Conservation (phyloP, 129 eudicot species). For the Silybum marianum region DNA sequence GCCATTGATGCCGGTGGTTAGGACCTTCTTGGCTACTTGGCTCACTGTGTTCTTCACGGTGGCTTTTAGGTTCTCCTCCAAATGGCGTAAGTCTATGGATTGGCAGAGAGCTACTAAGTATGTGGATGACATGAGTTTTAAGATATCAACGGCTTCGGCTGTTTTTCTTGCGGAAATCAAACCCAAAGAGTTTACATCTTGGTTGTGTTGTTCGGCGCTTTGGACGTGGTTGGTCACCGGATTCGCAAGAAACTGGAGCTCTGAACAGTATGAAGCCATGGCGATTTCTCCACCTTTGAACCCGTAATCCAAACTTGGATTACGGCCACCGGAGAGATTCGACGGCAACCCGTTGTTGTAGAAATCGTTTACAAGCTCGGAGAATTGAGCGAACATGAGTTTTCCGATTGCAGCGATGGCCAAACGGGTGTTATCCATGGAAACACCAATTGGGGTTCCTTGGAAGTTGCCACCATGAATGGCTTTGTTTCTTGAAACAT, state of each 20-base stretch:
- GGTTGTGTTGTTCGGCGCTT: conserved; percentile 67
- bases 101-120: conserved; percentile 57
- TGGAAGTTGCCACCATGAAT: conserved; percentile 65
- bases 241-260: conserved; percentile 54
- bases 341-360: conserved; percentile 60
- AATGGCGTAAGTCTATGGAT: conserved; percentile 50
- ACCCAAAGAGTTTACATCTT: conserved; percentile 62
- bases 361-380: conserved; percentile 58
- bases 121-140: conserved; percentile 55
- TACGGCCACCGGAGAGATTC: conserved; percentile 53
- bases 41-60: conserved; percentile 51
- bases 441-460: conserved; percentile 67
- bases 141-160: conserved; percentile 53
- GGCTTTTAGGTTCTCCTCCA: conserved; percentile 50
- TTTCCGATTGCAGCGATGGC: conserved; percentile 54
- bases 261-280: conserved; percentile 64
- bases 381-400: conserved; percentile 59
- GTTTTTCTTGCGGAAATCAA: conserved; percentile 56
- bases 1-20: conserved; percentile 44
- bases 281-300: conserved; percentile 66
- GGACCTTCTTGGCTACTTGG: conserved; percentile 51
- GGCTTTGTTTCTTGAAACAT: conserved; percentile 57
- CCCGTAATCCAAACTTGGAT: conserved; percentile 65
- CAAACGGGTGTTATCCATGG: conserved; percentile 62
- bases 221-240: conserved; percentile 67